Conservation (phyloP, 805 yeast species). For the Ogataea allantospora region DNA sequence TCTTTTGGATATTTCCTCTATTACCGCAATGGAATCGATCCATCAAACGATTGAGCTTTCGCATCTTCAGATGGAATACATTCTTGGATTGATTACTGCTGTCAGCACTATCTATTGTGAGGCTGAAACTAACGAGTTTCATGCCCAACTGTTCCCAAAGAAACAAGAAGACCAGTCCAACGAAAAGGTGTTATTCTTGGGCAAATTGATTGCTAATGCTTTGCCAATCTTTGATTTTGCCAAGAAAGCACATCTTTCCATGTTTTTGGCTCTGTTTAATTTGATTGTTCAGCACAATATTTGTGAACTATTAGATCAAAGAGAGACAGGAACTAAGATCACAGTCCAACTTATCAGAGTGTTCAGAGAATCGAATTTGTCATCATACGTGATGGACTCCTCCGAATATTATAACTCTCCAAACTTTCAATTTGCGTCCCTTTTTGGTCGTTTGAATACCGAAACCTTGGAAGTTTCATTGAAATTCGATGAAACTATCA, state of each 20-base stretch:
- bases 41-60: constrained; percentile 25
- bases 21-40: constrained; percentile 31
- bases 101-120: constrained; percentile 31
- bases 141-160: constrained; percentile 20
- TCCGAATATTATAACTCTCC: constrained; percentile 23
- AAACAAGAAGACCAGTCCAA: constrained; percentile 14
- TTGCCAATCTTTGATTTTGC: constrained; percentile 22
- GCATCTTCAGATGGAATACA: constrained; percentile 28
- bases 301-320: constrained; percentile 20
- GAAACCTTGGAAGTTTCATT: constrained; percentile 18
- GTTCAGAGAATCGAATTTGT: constrained; percentile 25
- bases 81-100: constrained; percentile 44
- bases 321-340: constrained; percentile 7
- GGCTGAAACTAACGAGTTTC: constrained; percentile 22
- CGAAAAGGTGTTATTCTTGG: constrained; percentile 18
- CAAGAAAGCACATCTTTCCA: constrained; percentile 12
- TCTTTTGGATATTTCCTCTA: constrained; percentile 43
- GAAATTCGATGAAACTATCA: constrained; percentile 20
- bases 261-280: constrained; percentile 14
- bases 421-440: constrained; percentile 16
- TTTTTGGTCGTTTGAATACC: constrained; percentile 19
- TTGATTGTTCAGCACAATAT: constrained; percentile 16
- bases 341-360: constrained; percentile 15
- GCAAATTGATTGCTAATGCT: constrained; percentile 17
- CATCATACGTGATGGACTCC: constrained; percentile 8